A percentile compares a stretch with the other conserved stretches of the same genome.
Evolutionary conservation across 805 yeast genomes (phyloP).

Genomic region (Suhomyces pyralidae): DNA sequence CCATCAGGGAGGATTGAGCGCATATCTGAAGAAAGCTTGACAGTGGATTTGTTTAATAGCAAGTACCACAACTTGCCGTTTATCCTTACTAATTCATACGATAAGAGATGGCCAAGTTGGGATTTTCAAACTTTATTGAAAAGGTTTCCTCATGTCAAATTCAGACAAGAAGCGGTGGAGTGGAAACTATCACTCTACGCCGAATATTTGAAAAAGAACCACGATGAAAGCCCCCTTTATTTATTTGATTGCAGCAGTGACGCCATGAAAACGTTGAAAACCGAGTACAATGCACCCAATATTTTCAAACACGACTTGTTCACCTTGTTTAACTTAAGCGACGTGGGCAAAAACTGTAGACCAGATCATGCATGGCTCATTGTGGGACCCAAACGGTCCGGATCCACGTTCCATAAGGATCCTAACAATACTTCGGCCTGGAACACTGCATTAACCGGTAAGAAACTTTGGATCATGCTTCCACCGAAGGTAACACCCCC

Average conservation of each 20-base stretch:
- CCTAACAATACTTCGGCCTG: slow-evolving; percentile 90
- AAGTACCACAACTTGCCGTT: slow-evolving; percentile 60
- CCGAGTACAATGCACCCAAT: slow-evolving; percentile 54
- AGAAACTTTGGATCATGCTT: slow-evolving; percentile 84
- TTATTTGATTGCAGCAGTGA: slow-evolving; percentile 75
- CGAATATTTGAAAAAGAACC: slow-evolving; percentile 57
- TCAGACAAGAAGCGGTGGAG: slow-evolving; percentile 81
- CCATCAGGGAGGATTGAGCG: slow-evolving; percentile 51
- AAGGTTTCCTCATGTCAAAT: slow-evolving; percentile 57
- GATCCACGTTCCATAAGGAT: slow-evolving; percentile 90
- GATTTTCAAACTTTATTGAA: slow-evolving; percentile 43
- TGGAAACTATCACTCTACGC: slow-evolving; percentile 68
- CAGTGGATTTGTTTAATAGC: slow-evolving; percentile 44
- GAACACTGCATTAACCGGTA: slow-evolving; percentile 75
- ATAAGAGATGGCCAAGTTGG: slow-evolving; percentile 66
- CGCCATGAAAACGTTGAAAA: slow-evolving; percentile 57
- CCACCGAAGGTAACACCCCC: slow-evolving; percentile 80
- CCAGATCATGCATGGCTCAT: slow-evolving; percentile 95
- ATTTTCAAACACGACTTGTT: slow-evolving; percentile 62
- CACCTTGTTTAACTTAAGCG: slow-evolving; percentile 41
- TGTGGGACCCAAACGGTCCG: slow-evolving; percentile 76
- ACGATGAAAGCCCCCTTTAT: slow-evolving; percentile 83
- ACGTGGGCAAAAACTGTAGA: slow-evolving; percentile 43
- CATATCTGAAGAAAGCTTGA: slow-evolving; percentile 43
- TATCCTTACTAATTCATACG: slow-evolving; percentile 40